Evolutionary conservation across 2,329 filamentous ascomycete species (phyloP).

Genomic region (Claviceps humidiphila): DNA sequence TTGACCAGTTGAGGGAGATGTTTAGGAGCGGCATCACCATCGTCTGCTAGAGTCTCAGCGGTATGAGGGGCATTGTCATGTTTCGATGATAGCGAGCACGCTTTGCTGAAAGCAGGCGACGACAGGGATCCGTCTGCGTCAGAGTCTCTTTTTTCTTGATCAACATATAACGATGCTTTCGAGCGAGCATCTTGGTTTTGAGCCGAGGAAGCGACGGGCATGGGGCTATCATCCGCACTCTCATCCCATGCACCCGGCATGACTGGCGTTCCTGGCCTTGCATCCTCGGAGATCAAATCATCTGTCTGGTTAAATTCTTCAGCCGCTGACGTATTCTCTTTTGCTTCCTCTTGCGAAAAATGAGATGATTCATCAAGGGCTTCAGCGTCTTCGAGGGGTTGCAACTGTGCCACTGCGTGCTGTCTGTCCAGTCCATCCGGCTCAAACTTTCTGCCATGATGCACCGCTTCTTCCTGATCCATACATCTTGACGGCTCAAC

Average conservation of each 20-base stretch:
- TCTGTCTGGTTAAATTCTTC: constrained; percentile 1
- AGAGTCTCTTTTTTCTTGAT: neutral
- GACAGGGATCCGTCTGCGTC: constrained; percentile 14
- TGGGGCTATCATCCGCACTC: neutral
- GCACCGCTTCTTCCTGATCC: neutral
- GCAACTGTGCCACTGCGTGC: neutral
- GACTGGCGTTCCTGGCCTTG: neutral
- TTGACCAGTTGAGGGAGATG: constrained; percentile 42
- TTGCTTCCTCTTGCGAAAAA: neutral
- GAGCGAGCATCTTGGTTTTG: neutral
- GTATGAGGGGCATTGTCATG: neutral
- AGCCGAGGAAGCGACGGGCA: neutral
- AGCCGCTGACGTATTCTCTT: too few relatives aligned
- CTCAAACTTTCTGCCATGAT: neutral
- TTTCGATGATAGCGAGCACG: constrained; percentile 7
- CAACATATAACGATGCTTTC: neutral
- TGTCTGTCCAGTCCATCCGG: neutral
- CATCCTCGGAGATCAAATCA: neutral
- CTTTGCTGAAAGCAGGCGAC: constrained; percentile 16
- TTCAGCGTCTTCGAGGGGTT: neutral
- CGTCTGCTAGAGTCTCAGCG: constrained; percentile 5
- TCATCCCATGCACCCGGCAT: constrained; percentile 44
- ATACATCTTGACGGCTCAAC: constrained; percentile 11
- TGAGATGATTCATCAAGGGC: neutral
- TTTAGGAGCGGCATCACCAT: constrained; percentile 30